Percentiles rank a stretch among this genome's conserved stretches.
phyloP scores from a whole-genome alignment of 805 yeast species.

The Blastobotrys terrestris region DNA sequence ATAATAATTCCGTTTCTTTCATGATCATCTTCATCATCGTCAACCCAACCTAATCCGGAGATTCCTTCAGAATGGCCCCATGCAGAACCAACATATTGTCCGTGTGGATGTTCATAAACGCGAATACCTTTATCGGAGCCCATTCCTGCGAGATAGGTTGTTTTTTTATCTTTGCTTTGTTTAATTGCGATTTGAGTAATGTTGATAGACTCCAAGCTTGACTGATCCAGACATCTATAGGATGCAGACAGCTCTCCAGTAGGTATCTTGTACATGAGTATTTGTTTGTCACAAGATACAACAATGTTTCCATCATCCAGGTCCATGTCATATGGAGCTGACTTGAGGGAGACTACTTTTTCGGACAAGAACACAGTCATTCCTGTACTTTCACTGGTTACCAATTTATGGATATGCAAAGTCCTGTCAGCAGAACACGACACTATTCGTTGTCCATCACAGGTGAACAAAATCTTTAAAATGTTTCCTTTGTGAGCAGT shows the following conservation, averaged over 20 bases:
- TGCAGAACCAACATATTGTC: conserved; percentile 41
- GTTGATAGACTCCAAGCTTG: conserved; percentile 11
- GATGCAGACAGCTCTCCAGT: conserved; percentile 33
- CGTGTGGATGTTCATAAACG: conserved; percentile 40
- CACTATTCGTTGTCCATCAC: conserved; percentile 32
- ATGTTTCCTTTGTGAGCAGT: conserved; percentile 53
- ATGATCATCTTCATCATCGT: conserved; percentile 1
- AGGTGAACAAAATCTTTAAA: conserved; percentile 31
- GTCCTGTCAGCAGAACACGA: conserved; percentile 61
- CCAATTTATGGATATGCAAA: conserved; percentile 45
- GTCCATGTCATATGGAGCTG: conserved; percentile 30
- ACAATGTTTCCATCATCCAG: conserved; percentile 31
- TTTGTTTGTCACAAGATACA: conserved; percentile 46
- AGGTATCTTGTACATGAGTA: conserved; percentile 36
- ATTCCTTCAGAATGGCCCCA: conserved; percentile 60
- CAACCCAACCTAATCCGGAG: conserved; percentile 33
- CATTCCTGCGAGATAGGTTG: conserved; percentile 25
- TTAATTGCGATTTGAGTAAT: conserved; percentile 14
- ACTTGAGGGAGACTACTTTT: conserved; percentile 45
- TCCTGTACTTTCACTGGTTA: conserved; percentile 21
- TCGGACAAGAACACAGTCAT: conserved; percentile 31
- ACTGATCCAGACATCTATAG: conserved; percentile 37
- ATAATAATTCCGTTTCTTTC: conserved; percentile 6
- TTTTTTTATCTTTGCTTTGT: neutral
- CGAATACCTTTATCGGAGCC: conserved; percentile 55